phyloP scores from a whole-genome alignment of 176 grass and related monocot species.

The Leersia perrieri region DNA sequence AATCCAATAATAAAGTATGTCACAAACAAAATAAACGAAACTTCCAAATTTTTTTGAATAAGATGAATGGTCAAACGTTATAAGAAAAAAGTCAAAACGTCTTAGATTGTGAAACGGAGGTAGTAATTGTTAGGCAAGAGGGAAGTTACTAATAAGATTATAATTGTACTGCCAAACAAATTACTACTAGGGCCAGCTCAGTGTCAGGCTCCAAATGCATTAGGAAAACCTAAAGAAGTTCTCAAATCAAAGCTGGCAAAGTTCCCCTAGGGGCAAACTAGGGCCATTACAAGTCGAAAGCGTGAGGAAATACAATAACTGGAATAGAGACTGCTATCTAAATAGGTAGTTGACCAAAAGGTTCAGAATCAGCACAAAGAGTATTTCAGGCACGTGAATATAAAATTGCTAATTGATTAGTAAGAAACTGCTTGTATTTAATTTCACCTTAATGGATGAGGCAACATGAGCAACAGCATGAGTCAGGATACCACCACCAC shows the following conservation, averaged over 20 bases:
- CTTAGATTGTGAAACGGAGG: too few relatives aligned
- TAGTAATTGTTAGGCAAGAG: not conserved
- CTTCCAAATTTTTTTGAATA: too few relatives aligned
- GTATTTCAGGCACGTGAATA: not conserved
- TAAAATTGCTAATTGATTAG: conserved; percentile 8
- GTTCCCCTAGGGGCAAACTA: not conserved
- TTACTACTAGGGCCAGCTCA: not conserved
- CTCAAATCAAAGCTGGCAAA: conserved; percentile 1
- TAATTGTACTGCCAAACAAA: not conserved
- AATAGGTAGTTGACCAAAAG: conserved; percentile 16
- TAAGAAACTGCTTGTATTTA: conserved; percentile 3
- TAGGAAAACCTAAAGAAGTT: not conserved
- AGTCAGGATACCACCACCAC: conserved; percentile 79
- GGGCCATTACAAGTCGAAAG: not conserved
- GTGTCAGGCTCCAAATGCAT: not conserved
- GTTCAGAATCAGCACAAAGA: not conserved
- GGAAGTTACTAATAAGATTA: not conserved
- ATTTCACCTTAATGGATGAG: conserved; percentile 81
- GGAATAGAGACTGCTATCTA: not conserved
- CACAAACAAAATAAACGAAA: too few relatives aligned
- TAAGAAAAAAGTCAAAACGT: too few relatives aligned
- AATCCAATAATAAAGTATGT: too few relatives aligned
- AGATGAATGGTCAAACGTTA: too few relatives aligned
- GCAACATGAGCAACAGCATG: conserved; percentile 80
- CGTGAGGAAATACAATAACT: not conserved